These are phyloP conservation scores for Oryza punctata DNA, from an alignment of 176 grass and related monocot genomes.

Conservation along the genomic window DNA sequence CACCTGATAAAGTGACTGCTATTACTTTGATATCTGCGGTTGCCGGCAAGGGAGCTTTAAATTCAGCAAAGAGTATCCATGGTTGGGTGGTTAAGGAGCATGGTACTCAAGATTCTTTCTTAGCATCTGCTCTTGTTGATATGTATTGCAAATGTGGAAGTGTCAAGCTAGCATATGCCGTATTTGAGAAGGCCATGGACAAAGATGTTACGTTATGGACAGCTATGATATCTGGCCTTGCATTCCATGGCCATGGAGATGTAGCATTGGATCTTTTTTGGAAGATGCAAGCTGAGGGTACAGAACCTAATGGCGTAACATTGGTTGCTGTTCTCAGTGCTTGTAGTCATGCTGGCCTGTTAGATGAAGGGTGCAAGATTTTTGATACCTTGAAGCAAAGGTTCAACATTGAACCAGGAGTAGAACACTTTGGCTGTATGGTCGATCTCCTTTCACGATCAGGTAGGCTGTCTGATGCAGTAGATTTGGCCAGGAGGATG, in stretches of 20 bases:
- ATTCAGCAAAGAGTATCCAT: conserved; percentile 44
- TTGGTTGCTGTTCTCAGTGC: conserved; percentile 57
- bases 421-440: conserved; percentile 65
- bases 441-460: conserved; percentile 61
- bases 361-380: conserved; percentile 52
- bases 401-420: conserved; percentile 45
- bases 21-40: conserved; percentile 45
- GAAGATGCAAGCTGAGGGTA: conserved; percentile 40
- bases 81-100: conserved; percentile 50
- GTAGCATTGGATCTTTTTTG: conserved; percentile 39
- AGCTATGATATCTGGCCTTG: conserved; percentile 58
- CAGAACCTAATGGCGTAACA: conserved; percentile 44
- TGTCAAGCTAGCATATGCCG: conserved; percentile 23
- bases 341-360: conserved; percentile 56
- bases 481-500: conserved; percentile 48
- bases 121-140: conserved; percentile 58
- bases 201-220: conserved; percentile 68
- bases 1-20: conserved; percentile 51
- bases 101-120: conserved; percentile 44
- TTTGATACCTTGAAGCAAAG: conserved; percentile 52
- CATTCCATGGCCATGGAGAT: conserved; percentile 49
- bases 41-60: conserved; percentile 21
- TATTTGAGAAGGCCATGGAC: conserved; percentile 41
- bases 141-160: conserved; percentile 65
- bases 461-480: conserved; percentile 51